Base-by-base conservation (phyloP, 2,329 filamentous ascomycete genomes). In the Colletotrichum falcatum region DNA sequence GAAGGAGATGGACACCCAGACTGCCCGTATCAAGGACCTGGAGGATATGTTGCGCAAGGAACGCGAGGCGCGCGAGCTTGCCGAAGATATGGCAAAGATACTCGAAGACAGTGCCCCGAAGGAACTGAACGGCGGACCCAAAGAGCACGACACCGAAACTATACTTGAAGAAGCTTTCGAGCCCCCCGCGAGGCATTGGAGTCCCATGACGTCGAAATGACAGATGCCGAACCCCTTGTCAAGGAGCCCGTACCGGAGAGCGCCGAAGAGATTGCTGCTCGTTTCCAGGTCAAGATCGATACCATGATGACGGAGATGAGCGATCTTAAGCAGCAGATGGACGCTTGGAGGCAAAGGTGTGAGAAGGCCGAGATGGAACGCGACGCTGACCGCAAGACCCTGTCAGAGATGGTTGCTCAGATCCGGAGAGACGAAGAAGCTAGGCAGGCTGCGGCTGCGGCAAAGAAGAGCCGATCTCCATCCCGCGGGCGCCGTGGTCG, bases 371-470 rank as follows among this genome's bases (percentile, higher is more conserved):
- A 98, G 78, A 83, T 88, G 11, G 94, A 97, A 75, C 89, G 91
- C 55, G 89, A 91, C 65, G 85, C 89, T 51, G 89, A 91, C 64
- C 90, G 92, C 65, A 91, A 92, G 79, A 92, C 91, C 1, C 82
- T 99, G 54, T 91, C 92, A 1, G 93, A 97, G 78, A 96, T 98
- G 94, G 91, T 98, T 16, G 86, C 93, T 75, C 91, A 92, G 74
- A 92, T 98, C 66, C 89, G 94, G 63, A 86, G 85, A 75, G 90
- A 94, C 74, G 89, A 90, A 74, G 88, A 88, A 74, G 86, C 83
- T 37, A 82, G 78, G 73, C 83, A 81, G 74, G 81, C 80, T 39
- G 83, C 80, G n/a, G 58, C 67, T 18, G 81, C 81, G 4, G 81
- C 82, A 42, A 79, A 82, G 72, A 83, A 80, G 59, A 77, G 78